Evolutionary conservation across 768 basidiomycete genomes (phyloP).

Genomic region (Tephrocybe sp.): DNA sequence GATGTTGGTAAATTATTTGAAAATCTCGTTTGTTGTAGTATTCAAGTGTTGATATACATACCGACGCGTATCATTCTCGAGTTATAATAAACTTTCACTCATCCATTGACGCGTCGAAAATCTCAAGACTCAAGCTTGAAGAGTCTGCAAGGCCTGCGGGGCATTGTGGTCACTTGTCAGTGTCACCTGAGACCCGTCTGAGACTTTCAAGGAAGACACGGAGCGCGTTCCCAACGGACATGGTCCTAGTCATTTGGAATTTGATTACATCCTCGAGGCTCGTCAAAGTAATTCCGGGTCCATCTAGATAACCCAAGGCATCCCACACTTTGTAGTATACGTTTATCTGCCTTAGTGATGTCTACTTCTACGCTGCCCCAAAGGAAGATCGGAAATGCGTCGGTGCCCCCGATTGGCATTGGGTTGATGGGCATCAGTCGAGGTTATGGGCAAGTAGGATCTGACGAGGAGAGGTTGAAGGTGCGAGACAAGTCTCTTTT

Average conservation of each 20-base stretch:
- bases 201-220: no score
- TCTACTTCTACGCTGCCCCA: constrained; percentile 19
- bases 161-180: no score
- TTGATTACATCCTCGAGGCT: background rate
- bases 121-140: no score
- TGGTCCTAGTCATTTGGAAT: background rate
- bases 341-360: constrained; percentile 9
- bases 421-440: constrained; percentile 51
- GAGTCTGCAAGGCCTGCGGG: no score
- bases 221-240: background rate
- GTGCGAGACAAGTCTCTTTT: background rate
- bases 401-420: constrained; percentile 44
- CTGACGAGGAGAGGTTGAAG: constrained; percentile 47
- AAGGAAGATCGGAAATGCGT: constrained; percentile 32
- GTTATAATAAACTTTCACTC: no score
- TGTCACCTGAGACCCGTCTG: no score
- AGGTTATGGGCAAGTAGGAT: constrained; percentile 34
- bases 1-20: no score
- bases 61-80: no score
- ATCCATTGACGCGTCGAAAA: no score
- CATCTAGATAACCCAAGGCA: background rate
- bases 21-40: no score
- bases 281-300: background rate
- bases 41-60: no score
- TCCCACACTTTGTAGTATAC: background rate